A percentile compares a stretch with the other conserved stretches of the same genome.
phyloP scores from a whole-genome alignment of 2,329 filamentous ascomycete species.

The Bipolaris oryzae region DNA sequence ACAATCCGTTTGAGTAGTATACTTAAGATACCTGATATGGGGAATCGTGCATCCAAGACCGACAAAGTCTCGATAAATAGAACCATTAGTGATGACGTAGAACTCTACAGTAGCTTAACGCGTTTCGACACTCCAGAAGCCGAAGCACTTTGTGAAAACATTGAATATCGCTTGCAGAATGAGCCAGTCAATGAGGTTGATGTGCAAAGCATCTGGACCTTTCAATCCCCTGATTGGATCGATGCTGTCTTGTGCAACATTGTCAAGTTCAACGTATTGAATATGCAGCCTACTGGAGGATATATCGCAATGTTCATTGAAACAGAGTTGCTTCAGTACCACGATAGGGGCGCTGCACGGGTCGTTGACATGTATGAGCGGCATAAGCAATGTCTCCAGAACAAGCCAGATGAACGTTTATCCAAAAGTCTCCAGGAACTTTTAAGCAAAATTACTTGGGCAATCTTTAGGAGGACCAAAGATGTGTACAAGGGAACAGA shows the following conservation, averaged over 20 bases:
- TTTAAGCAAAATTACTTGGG: background rate
- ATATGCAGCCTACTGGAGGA: slow-evolving; percentile 2
- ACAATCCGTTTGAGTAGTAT: background rate
- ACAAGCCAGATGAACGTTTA: background rate
- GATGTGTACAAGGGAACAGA: background rate
- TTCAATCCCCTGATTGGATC: background rate
- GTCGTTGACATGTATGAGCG: background rate
- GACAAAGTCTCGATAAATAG: background rate
- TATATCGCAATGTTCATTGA: slow-evolving; percentile 10
- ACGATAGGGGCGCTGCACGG: background rate
- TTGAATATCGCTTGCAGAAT: background rate
- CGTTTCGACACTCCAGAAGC: background rate
- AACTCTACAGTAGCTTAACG: background rate
- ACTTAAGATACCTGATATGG: background rate
- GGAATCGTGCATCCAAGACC: background rate
- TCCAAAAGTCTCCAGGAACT: background rate
- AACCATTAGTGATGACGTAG: background rate
- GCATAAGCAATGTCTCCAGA: background rate
- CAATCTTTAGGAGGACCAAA: background rate
- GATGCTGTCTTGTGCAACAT: slow-evolving; percentile 7
- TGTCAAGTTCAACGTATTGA: slow-evolving; percentile 8
- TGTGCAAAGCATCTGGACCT: slow-evolving; percentile 9
- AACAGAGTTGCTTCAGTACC: slow-evolving; percentile 4
- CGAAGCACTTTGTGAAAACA: background rate
- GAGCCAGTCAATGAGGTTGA: slow-evolving; percentile 10